A percentile compares a stretch with the other conserved stretches of the same genome.
These are phyloP conservation scores for Laetiporus sulphureus DNA, from an alignment of 1,284 basidiomycete genomes.

Conservation along the genomic window DNA sequence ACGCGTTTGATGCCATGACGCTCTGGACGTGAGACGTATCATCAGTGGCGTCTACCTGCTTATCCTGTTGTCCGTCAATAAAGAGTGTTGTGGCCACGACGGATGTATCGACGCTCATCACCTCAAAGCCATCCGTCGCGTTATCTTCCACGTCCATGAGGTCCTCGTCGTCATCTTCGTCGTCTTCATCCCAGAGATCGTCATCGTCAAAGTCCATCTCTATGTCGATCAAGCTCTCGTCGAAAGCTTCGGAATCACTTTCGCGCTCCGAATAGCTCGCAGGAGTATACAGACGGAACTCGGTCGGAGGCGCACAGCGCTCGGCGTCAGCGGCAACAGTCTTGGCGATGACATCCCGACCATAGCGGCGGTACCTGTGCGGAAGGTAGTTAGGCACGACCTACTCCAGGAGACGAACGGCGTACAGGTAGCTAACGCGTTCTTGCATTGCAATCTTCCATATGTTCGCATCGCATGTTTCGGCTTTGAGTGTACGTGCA, in stretches of 20 bases:
- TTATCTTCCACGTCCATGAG: neutral
- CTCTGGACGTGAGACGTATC: too few relatives aligned
- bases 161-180: conserved; percentile 3
- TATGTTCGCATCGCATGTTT: conserved; percentile 1
- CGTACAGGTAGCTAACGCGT: conserved; percentile 2
- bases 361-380: neutral
- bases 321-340: neutral
- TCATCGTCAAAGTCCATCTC: too few relatives aligned
- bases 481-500: neutral
- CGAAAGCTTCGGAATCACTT: neutral
- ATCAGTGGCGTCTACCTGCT: too few relatives aligned
- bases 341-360: neutral
- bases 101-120: conserved; percentile 7
- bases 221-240: conserved; percentile 1
- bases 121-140: neutral
- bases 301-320: neutral
- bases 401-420: neutral
- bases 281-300: conserved; percentile 3
- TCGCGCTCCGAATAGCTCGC: neutral
- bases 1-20: too few relatives aligned
- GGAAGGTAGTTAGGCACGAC: neutral
- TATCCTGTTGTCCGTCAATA: too few relatives aligned
- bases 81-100: too few relatives aligned
- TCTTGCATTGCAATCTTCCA: conserved; percentile 6
- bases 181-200: conserved; percentile 2